Base-by-base conservation (phyloP, 805 yeast species). In the Brettanomyces bruxellensis region DNA sequence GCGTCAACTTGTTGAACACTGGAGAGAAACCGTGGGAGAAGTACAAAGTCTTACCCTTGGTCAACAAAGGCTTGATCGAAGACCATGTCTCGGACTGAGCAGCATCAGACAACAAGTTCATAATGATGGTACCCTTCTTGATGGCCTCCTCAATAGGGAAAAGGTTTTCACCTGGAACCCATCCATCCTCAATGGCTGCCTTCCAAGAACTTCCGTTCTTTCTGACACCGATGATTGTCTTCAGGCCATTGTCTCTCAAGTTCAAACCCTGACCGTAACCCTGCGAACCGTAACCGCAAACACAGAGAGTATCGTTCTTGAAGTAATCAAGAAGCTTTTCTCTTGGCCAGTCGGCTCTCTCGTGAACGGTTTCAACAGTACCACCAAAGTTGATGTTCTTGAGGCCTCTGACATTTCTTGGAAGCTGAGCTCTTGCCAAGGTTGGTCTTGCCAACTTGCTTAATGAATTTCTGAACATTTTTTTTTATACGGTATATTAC, bases 191-290 rank as follows among this genome's bases (percentile, higher is more conserved):
- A 61, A 88, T 75, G 66, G 99, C 99, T 60, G 96, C 95, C 78
- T 91, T 91, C 99, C 99, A 93, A 49, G 98, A 93, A 57, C 96
- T 93, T 79, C 99, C 99, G 68, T 87, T 73, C 80, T 93, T 88
- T 75, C 99, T 83, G 64, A 93, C 99, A 82, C 99, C 99, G 60
- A 93, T 78, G 69, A 93, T 86, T 61, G 91, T 99, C 71, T 91
- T 91, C 66, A 93, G 72, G 72, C 99, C 99, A 66, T 93, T 91
- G 80, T 93, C 99, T 77, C 99, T 87, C 77, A 95, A 76, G 89
- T 93, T 93, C 62, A 93, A 82, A 74, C 97, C 98, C 79, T 93
- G 99, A 69, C 99, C 99, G 80, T 93, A 91, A 79, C 99, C 99
- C 78, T 93, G 99, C 58, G 99, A 91, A 68, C 99, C 99, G 83